These are phyloP conservation scores for Pichia eremophila DNA, from an alignment of 805 yeast species.

Conservation along the genomic window DNA sequence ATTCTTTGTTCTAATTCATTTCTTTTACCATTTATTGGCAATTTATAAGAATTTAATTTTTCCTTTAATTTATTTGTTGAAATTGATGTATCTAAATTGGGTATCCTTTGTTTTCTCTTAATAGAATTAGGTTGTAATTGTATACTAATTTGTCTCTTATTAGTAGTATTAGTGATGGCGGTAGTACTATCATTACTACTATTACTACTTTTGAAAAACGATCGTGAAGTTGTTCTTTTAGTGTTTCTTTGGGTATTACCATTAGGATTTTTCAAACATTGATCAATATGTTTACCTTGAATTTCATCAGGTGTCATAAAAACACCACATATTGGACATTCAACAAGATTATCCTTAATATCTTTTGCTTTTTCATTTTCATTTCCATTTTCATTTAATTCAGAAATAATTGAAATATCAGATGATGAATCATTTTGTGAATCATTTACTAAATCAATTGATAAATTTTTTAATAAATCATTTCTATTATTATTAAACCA, in stretches of 20 bases:
- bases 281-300: conserved; percentile 54
- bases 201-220: too few relatives aligned
- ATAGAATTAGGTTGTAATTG: conserved; percentile 20
- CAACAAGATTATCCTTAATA: conserved; percentile 27
- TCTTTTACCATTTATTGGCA: conserved; percentile 58
- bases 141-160: background rate
- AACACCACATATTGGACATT: conserved; percentile 61
- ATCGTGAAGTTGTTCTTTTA: too few relatives aligned
- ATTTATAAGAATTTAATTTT: conserved; percentile 41
- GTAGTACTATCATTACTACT: background rate
- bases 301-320: conserved; percentile 45
- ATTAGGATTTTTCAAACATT: conserved; percentile 32
- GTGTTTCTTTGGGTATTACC: too few relatives aligned
- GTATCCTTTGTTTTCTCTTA: conserved; percentile 29
- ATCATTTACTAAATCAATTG: conserved; percentile 8
- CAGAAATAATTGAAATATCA: background rate
- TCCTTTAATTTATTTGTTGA: conserved; percentile 52
- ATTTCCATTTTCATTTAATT: conserved; percentile 12
- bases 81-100: conserved; percentile 57
- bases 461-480: conserved; percentile 27
- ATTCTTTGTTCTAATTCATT: conserved; percentile 59
- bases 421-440: conserved; percentile 14
- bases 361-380: background rate
- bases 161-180: background rate
- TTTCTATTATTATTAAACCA: conserved; percentile 40